Evolutionary conservation across 1,284 basidiomycete species (phyloP), one percentile per base, ranked within the genome.

Genomic region (Papiliotrema nemorosa): DNA sequence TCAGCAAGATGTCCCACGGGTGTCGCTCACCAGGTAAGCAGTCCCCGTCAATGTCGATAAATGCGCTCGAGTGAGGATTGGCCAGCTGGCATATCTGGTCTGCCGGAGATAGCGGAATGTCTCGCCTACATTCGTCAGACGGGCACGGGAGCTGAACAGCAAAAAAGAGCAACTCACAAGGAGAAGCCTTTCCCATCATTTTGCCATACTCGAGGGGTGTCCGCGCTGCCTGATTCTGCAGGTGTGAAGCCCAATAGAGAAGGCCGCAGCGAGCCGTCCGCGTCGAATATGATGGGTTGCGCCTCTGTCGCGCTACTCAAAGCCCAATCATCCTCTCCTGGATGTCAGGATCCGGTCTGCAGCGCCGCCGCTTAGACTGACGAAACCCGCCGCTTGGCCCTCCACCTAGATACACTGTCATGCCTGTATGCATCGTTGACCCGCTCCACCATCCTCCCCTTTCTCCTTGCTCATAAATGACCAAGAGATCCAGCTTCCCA

Each of bases 1-100:
- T 55, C 35, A 56, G 49, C 42, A 20, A 37, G 20, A 3, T 13
- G 27, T 9, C 16, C 66, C 18, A 27, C 16, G 31, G 20, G 41
- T 12, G 13, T 38, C 22, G 31, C 79, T 39, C 45, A 87, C 88
- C 89, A 54, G 91, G 90, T 5, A 97, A 79, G 71, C 96, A 98
- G 72, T 99, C 94, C 13, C 94, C 94, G 60, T 98, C 85, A 43
- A 99, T 76, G 68, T 99, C 94, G 16, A 97, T 81, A n/a, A 91
- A 87, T 0, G 92, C 91, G 68, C 92, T 96, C 67, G 87, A 92
- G 70, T 98, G 96, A 1, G 93, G 92, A 59, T 86, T 83, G 2
- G 88, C 82, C 12, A 94, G 72, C 13, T 78, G 81, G 74, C 96
- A 98, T 37, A 64, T 60, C 26, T 67, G 62, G 1, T 61, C 54